Percentiles rank a stretch among this genome's conserved stretches.
Evolutionary conservation across 2,329 filamentous ascomycete genomes (phyloP).

Genomic region (Nigrospora sphaerica): DNA sequence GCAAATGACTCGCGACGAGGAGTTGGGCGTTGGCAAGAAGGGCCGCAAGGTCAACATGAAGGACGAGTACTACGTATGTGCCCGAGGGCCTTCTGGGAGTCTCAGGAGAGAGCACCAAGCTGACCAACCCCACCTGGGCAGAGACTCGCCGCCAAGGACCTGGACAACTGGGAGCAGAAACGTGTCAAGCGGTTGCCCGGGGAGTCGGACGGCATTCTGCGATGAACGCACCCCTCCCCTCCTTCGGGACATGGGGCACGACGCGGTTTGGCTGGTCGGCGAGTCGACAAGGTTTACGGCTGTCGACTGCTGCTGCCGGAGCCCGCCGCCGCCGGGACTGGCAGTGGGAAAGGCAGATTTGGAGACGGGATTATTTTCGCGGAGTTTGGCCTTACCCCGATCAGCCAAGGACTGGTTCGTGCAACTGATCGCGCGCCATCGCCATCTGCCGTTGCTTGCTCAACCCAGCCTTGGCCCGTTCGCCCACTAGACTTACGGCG

Average conservation of each 20-base stretch:
- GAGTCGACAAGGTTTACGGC: neutral
- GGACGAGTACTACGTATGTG: conserved; percentile 80
- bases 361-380: neutral
- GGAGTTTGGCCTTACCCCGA: neutral
- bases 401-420: neutral
- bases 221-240: conserved; percentile 13
- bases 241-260: neutral
- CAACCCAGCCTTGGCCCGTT: too few relatives aligned
- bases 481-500: too few relatives aligned
- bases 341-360: neutral
- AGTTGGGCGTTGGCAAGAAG: conserved; percentile 68
- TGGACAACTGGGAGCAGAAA: conserved; percentile 96
- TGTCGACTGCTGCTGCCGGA: neutral
- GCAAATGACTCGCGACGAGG: conserved; percentile 79
- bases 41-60: conserved; percentile 69
- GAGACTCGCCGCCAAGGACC: conserved; percentile 78
- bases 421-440: too few relatives aligned
- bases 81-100: neutral
- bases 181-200: conserved; percentile 83
- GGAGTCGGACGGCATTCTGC: conserved; percentile 79
- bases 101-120: conserved; percentile 7
- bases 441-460: too few relatives aligned
- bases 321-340: neutral
- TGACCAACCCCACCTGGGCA: conserved; percentile 27
- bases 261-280: too few relatives aligned